Evolutionary conservation across 2,329 filamentous ascomycete species (phyloP).

Genomic region (Emmonsia crescens): DNA sequence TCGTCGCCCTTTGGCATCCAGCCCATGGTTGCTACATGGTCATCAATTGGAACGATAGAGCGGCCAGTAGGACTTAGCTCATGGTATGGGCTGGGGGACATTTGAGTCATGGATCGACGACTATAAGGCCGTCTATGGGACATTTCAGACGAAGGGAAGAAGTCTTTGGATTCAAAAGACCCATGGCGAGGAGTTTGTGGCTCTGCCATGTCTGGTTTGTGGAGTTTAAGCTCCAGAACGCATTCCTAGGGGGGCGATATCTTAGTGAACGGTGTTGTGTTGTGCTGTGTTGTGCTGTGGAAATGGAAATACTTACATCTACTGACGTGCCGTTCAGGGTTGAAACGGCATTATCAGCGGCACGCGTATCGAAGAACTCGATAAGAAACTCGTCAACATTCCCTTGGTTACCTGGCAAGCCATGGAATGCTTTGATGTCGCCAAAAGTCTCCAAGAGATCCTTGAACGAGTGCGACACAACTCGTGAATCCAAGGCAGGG

Average conservation of each 20-base stretch:
- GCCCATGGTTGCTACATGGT: conserved; percentile 22
- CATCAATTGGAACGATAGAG: conserved; percentile 28
- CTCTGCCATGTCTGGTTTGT: conserved; percentile 22
- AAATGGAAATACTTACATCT: conserved; percentile 20
- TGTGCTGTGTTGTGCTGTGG: neutral
- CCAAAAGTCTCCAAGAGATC: conserved; percentile 29
- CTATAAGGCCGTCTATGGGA: conserved; percentile 11
- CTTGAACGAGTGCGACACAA: conserved; percentile 40
- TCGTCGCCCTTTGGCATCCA: conserved; percentile 24
- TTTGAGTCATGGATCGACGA: conserved; percentile 12
- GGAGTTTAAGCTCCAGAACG: conserved; percentile 21
- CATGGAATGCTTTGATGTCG: conserved; percentile 27
- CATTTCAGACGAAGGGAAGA: conserved; percentile 11
- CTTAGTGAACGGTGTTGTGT: neutral
- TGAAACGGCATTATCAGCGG: conserved; percentile 26
- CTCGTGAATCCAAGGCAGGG: conserved; percentile 18
- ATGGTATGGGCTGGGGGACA: conserved; percentile 17
- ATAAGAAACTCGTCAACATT: conserved; percentile 27
- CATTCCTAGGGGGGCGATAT: conserved; percentile 17
- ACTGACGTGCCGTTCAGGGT: conserved; percentile 27
- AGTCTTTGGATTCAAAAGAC: conserved; percentile 11
- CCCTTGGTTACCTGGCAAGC: conserved; percentile 19
- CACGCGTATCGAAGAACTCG: conserved; percentile 31
- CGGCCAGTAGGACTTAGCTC: conserved; percentile 31
- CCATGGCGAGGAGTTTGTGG: conserved; percentile 11